Conservation (phyloP, 768 basidiomycete species). For the Nidularia sp. region DNA sequence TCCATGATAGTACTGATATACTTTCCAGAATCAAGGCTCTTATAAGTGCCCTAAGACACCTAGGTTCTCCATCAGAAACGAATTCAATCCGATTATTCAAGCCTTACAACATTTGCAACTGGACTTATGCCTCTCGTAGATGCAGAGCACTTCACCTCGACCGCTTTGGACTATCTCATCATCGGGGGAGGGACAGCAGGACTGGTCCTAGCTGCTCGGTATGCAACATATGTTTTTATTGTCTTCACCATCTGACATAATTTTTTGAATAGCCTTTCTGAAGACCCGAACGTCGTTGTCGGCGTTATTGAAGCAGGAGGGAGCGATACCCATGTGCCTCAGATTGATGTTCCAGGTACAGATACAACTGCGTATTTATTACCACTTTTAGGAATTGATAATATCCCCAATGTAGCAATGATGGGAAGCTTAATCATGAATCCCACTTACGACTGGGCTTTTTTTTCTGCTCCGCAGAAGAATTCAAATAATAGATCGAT, state of each 20-base stretch:
- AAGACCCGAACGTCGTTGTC: not conserved
- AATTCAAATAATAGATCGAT: constrained; percentile 11
- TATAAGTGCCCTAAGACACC: no score
- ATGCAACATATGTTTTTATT: not conserved
- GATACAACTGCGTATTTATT: no score
- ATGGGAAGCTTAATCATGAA: constrained; percentile 4
- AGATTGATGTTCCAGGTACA: not conserved
- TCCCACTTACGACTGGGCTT: constrained; percentile 19
- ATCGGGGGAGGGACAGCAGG: not conserved
- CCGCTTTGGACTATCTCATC: not conserved
- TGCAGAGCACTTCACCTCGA: not conserved
- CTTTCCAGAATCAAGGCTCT: no score
- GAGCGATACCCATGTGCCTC: not conserved
- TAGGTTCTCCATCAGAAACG: no score
- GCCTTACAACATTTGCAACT: no score
- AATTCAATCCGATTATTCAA: no score
- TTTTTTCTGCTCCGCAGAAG: constrained; percentile 17
- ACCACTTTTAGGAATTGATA: no score
- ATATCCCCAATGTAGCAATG: not conserved
- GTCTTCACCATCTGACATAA: not conserved
- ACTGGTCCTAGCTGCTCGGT: not conserved
- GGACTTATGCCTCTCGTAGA: not conserved
- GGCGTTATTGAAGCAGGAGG: not conserved
- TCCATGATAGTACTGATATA: no score
- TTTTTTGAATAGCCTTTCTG: not conserved